These are phyloP conservation scores for Cryptococcus maquisensis DNA, from an alignment of 1,284 basidiomycete genomes.

Conservation along the genomic window DNA sequence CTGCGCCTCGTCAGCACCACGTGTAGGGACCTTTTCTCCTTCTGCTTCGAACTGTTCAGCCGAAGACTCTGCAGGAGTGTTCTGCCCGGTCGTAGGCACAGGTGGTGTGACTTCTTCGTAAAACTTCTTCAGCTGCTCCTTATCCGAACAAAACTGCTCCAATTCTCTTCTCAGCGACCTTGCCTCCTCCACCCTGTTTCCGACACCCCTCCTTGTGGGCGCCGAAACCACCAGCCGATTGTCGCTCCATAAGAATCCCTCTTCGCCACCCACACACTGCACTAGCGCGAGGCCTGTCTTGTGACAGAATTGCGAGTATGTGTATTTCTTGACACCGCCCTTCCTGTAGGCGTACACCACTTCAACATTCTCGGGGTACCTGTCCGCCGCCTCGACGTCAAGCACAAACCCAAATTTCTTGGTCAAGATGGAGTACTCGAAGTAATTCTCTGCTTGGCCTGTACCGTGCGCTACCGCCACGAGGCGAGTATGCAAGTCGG, in stretches of 20 bases:
- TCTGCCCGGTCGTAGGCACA: conserved; percentile 10
- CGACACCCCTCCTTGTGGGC: conserved; percentile 22
- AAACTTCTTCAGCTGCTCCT: conserved; percentile 57
- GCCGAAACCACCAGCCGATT: conserved; percentile 61
- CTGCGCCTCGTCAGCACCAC: not conserved
- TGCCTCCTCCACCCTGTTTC: conserved; percentile 39
- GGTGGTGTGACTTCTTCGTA: conserved; percentile 66
- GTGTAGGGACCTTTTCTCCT: not conserved
- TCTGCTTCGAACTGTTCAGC: conserved; percentile 1
- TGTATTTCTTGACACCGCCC: conserved; percentile 55
- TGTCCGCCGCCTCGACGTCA: conserved; percentile 72
- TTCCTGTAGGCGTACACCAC: conserved; percentile 86
- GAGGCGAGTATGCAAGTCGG: conserved; percentile 64
- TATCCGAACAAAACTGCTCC: conserved; percentile 64
- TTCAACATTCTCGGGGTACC: conserved; percentile 73
- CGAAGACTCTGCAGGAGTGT: conserved; percentile 5
- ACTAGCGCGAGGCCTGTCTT: conserved; percentile 79
- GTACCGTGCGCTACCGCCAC: conserved; percentile 52
- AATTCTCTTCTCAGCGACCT: conserved; percentile 54
- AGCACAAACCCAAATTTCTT: conserved; percentile 72
- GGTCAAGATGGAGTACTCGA: conserved; percentile 73
- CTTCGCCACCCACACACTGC: conserved; percentile 70
- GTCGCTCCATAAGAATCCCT: conserved; percentile 80
- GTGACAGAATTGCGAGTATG: conserved; percentile 83
- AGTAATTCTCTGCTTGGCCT: conserved; percentile 63